Evolutionary conservation across 2,329 filamentous ascomycete species (phyloP).

Genomic region (Aureobasidium namibiae): DNA sequence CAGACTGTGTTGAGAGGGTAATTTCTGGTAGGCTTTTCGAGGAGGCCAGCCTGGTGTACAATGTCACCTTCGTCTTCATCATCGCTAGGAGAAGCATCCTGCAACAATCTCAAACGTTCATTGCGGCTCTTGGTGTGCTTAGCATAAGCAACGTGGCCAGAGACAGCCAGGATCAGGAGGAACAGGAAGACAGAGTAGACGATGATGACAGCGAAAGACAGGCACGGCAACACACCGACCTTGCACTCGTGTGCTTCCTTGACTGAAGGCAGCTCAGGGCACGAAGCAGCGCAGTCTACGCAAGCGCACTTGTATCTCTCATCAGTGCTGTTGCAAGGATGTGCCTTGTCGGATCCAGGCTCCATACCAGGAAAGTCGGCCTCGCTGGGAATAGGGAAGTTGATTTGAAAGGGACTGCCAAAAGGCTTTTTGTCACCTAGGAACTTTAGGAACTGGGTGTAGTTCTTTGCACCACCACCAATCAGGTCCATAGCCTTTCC

Average conservation of each 20-base stretch:
- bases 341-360: conserved; percentile 61
- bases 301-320: conserved; percentile 83
- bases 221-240: conserved; percentile 80
- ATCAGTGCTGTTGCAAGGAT: conserved; percentile 85
- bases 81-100: conserved; percentile 75
- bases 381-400: conserved; percentile 60
- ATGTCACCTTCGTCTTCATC: conserved; percentile 91
- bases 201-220: conserved; percentile 87
- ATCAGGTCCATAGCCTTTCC: conserved; percentile 93
- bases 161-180: conserved; percentile 55
- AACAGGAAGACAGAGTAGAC: conserved; percentile 71
- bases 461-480: conserved; percentile 88
- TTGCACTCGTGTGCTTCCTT: conserved; percentile 62
- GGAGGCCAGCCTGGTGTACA: conserved; percentile 65
- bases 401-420: conserved; percentile 96
- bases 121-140: conserved; percentile 66
- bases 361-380: conserved; percentile 62
- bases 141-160: conserved; percentile 67
- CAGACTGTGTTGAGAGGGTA: conserved; percentile 81
- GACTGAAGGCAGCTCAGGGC: conserved; percentile 73
- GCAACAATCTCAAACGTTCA: conserved; percentile 76
- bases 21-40: conserved; percentile 67
- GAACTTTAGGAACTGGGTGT: conserved; percentile 79
- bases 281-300: conserved; percentile 82
- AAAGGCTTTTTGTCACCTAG: conserved; percentile 83